These are phyloP conservation scores for Suillus lakei DNA, from an alignment of 768 basidiomycete species.

Conservation along the genomic window DNA sequence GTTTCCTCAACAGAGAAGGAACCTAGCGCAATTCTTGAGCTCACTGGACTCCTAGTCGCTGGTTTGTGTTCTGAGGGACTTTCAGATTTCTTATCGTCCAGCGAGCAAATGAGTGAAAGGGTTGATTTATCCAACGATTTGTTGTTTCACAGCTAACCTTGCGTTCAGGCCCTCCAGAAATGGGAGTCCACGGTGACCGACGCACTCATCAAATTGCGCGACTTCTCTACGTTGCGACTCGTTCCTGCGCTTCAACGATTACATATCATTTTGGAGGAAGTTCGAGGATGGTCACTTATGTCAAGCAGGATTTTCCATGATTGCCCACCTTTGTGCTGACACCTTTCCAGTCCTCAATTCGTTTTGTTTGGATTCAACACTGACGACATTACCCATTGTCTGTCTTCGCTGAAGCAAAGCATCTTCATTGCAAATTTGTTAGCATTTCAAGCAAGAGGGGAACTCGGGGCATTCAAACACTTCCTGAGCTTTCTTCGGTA, in stretches of 20 bases:
- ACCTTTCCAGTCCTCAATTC: slow-evolving; percentile 57
- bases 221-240: slow-evolving; percentile 71
- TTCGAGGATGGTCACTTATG: slow-evolving; percentile 79
- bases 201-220: slow-evolving; percentile 72
- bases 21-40: slow-evolving; percentile 68
- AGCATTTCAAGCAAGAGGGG: slow-evolving; percentile 65
- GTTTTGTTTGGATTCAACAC: slow-evolving; percentile 56
- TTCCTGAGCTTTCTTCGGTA: slow-evolving; percentile 80
- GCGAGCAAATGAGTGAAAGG: slow-evolving; percentile 82
- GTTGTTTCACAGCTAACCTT: slow-evolving; percentile 25
- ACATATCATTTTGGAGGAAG: slow-evolving; percentile 76
- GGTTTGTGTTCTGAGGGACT: slow-evolving; percentile 75
- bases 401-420: slow-evolving; percentile 57
- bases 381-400: slow-evolving; percentile 54
- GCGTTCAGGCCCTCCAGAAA: slow-evolving; percentile 70
- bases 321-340: slow-evolving; percentile 12
- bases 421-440: slow-evolving; percentile 74
- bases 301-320: slow-evolving; percentile 40
- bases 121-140: slow-evolving; percentile 43
- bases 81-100: slow-evolving; percentile 74
- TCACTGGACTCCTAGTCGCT: slow-evolving; percentile 71
- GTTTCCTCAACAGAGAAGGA: slow-evolving; percentile 51
- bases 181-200: slow-evolving; percentile 81
- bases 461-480: slow-evolving; percentile 74
- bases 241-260: slow-evolving; percentile 79